These are phyloP conservation scores for Fragaria nilgerrensis DNA, from an alignment of 306 rosid species.

Conservation along the genomic window DNA sequence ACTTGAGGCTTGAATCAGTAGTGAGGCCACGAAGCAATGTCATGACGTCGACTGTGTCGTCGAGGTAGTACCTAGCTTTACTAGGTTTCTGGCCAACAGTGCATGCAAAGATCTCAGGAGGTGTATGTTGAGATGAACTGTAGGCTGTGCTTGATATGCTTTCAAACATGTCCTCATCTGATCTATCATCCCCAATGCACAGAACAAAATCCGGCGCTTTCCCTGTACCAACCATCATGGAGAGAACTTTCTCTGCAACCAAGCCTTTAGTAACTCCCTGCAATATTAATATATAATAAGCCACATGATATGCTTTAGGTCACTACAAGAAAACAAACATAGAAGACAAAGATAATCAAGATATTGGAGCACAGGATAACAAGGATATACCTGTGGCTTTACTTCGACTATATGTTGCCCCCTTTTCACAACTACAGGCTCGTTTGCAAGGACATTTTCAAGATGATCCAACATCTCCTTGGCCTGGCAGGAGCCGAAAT, in stretches of 20 bases:
- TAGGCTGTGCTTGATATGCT: constrained; percentile 54
- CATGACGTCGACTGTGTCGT: constrained; percentile 56
- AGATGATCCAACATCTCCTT: constrained; percentile 69
- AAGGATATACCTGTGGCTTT: constrained; percentile 54
- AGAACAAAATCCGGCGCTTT: constrained; percentile 61
- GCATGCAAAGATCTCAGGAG: constrained; percentile 72
- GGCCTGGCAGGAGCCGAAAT: constrained; percentile 64
- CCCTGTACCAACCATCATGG: constrained; percentile 40
- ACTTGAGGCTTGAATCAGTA: constrained; percentile 30
- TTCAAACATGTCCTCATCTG: constrained; percentile 87
- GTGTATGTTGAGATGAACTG: constrained; percentile 29
- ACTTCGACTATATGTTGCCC: constrained; percentile 71
- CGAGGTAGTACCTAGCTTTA: constrained; percentile 80
- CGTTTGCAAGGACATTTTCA: constrained; percentile 58
- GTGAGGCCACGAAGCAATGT: constrained; percentile 55
- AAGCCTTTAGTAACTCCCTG: constrained; percentile 73
- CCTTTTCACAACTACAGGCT: constrained; percentile 56
- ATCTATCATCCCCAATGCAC: constrained; percentile 82
- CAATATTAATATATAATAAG: constrained; percentile 12
- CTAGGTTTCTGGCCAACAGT: constrained; percentile 87
- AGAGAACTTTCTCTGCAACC: constrained; percentile 59
- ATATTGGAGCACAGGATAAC: not conserved
- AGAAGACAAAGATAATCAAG: not conserved
- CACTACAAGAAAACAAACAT: not conserved
- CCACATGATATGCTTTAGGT: constrained; percentile 21